These are phyloP conservation scores for Solanum raphanifolium DNA, from an alignment of 257 asterid species.

Conservation along the genomic window DNA sequence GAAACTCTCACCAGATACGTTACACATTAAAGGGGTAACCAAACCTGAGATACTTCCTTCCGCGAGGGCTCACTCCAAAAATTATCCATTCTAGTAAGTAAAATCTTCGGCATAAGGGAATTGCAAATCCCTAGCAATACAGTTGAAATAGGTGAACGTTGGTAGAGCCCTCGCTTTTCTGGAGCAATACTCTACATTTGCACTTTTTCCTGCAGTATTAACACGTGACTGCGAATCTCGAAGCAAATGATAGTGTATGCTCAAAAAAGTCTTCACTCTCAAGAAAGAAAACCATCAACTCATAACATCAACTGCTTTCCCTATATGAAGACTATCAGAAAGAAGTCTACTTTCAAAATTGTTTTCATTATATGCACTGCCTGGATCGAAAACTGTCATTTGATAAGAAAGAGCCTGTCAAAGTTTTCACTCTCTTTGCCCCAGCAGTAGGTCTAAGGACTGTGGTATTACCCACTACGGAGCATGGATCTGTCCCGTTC, in stretches of 20 bases:
- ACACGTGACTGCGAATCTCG: neutral
- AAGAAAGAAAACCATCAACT: neutral
- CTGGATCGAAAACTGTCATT: conserved; percentile 44
- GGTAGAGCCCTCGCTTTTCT: neutral
- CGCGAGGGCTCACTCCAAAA: neutral
- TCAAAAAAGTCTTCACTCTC: neutral
- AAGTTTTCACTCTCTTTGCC: conserved; percentile 68
- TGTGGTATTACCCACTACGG: conserved; percentile 48
- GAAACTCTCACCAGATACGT: neutral
- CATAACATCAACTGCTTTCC: neutral
- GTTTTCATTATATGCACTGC: conserved; percentile 49
- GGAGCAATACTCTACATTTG: neutral
- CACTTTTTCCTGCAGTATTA: neutral
- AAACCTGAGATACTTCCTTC: neutral
- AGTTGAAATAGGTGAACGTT: neutral
- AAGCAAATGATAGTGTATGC: neutral
- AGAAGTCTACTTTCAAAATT: conserved; percentile 3
- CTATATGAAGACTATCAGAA: neutral
- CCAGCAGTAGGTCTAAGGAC: conserved; percentile 62
- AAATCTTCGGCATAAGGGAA: neutral
- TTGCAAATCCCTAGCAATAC: neutral
- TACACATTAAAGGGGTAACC: neutral
- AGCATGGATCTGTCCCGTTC: conserved; percentile 77
- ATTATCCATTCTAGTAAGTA: neutral
- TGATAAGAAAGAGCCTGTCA: conserved; percentile 45